Percentiles rank a stretch among this genome's conserved stretches.
phyloP scores from a whole-genome alignment of 2,329 filamentous ascomycete genomes.

The Teratosphaeria gauchensis region DNA sequence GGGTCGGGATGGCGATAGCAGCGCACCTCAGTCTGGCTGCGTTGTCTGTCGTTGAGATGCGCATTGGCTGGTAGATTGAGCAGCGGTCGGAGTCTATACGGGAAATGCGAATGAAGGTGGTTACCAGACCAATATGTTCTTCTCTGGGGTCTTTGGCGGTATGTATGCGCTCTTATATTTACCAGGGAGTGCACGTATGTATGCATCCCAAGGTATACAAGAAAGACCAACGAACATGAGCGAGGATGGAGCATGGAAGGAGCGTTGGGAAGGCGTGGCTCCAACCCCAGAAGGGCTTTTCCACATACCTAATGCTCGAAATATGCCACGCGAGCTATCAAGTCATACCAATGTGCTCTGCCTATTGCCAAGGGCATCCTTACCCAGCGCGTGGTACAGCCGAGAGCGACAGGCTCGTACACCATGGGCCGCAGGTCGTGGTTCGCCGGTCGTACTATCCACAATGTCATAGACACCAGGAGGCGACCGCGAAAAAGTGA shows the following conservation, averaged over 20 bases:
- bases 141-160: background rate
- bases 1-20: background rate
- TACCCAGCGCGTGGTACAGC: background rate
- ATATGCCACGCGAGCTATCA: background rate
- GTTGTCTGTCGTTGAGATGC: background rate
- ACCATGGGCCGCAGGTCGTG: background rate
- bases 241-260: background rate
- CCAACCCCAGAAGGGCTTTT: background rate
- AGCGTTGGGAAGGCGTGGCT: background rate
- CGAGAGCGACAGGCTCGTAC: background rate
- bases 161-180: background rate
- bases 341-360: background rate
- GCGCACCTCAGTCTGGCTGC: background rate
- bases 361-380: background rate
- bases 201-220: background rate
- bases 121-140: background rate
- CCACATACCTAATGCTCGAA: background rate
- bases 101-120: background rate
- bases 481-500: background rate
- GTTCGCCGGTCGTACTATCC: background rate
- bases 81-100: background rate
- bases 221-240: no score
- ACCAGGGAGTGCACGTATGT: background rate
- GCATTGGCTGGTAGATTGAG: background rate
- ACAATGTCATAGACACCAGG: background rate